Base-by-base conservation (phyloP, 495 filamentous ascomycete species). In the Talaromyces liani region DNA sequence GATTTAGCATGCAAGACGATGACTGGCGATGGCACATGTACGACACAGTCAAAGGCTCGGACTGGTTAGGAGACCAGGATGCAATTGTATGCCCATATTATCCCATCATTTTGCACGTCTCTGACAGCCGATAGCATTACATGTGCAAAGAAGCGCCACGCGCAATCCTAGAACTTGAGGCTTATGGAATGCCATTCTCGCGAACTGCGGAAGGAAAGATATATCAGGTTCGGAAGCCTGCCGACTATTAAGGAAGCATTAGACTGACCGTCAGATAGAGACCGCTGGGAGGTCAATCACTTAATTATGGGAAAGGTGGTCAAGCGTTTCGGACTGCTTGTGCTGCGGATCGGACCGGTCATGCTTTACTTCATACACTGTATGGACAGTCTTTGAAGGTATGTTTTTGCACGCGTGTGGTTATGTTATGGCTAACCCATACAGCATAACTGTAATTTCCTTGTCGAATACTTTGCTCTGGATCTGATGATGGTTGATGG, bases 11-110 rank as follows among this genome's bases (percentile, higher is more conserved):
- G 86, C 87, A 89, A 75, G 77, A 85, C 72, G 93, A 98, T 75
- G 93, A 98, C 81, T 98, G 93, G 93, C 87, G 93, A 77, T 97
- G 93, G 93, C 93, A 98, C 81, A 97, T 97, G 93, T 98, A 97
- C 83, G 93, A 98, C 77, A 98, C 93, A 53, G 93, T 98, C 65
- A 98, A 98, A 82, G 93, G 93, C 69, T 95, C 91, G 58, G 93
- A 98, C 82, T 98, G 93, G 93, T 84, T 98, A 39, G 93, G 93
- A 73, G 93, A 98, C 78, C 93, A 98, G 80, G 93, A 98, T 79
- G 93, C 93, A 58, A 98, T 98, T 72, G 36, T 16, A 41, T 5
- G 36, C 1, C 36, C 33, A 36, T 1, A 6, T 6, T 0, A 4
- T 6, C 14, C 36, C 36, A 14, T 41, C 12, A 3, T 16, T 14